Percentiles rank a stretch among this genome's conserved stretches.
Conservation (phyloP, 2,329 filamentous ascomycete genomes). For the Rugonectria rugulosa region DNA sequence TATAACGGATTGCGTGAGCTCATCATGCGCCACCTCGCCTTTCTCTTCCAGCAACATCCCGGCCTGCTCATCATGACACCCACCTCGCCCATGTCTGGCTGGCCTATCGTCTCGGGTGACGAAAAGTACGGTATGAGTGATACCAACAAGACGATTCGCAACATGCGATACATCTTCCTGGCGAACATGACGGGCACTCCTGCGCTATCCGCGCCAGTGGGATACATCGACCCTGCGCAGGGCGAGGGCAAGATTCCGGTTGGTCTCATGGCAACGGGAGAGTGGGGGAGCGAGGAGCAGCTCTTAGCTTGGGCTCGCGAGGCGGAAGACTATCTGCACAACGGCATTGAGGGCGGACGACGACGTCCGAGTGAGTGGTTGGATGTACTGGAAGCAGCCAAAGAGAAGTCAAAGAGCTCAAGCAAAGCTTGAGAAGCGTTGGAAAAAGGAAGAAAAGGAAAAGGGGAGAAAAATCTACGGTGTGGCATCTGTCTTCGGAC, state of each 20-base stretch:
- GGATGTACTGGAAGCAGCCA: slow-evolving; percentile 57
- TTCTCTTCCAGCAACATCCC: slow-evolving; percentile 73
- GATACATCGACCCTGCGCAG: slow-evolving; percentile 67
- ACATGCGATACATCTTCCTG: slow-evolving; percentile 87
- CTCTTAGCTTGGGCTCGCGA: slow-evolving; percentile 67
- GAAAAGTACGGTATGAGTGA: slow-evolving; percentile 77
- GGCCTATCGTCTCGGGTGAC: slow-evolving; percentile 67
- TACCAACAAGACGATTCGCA: slow-evolving; percentile 74
- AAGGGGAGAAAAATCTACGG: background rate
- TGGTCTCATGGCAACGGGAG: slow-evolving; percentile 68
- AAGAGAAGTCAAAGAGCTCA: slow-evolving; percentile 26
- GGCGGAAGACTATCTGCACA: slow-evolving; percentile 63
- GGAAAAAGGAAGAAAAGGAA: background rate
- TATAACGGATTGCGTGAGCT: slow-evolving; percentile 77
- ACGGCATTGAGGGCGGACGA: slow-evolving; percentile 56
- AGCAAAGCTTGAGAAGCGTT: slow-evolving; percentile 5
- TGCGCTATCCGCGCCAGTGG: slow-evolving; percentile 76
- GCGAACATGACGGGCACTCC: slow-evolving; percentile 85
- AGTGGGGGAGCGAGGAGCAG: slow-evolving; percentile 72
- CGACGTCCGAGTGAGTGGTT: slow-evolving; percentile 62
- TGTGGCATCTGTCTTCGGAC: background rate
- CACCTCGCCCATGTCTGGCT: slow-evolving; percentile 78
- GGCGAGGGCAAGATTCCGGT: slow-evolving; percentile 68
- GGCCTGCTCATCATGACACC: slow-evolving; percentile 82
- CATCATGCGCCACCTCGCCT: slow-evolving; percentile 80